phyloP scores from a whole-genome alignment of 192 early-diverging fungal species.

The Phycomyces blakesleeanus region DNA sequence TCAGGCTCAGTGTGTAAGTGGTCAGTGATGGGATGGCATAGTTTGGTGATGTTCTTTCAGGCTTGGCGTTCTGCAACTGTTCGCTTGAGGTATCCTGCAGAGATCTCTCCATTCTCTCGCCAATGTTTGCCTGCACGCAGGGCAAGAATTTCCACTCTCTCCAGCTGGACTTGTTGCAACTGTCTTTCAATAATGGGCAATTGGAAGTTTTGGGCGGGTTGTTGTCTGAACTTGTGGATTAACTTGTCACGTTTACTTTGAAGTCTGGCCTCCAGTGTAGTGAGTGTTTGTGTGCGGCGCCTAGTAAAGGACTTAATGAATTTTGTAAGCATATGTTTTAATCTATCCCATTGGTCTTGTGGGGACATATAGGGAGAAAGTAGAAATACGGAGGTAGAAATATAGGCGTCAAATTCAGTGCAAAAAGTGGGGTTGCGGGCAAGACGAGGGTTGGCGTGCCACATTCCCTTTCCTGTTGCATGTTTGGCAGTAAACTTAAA shows the following conservation, averaged over 20 bases:
- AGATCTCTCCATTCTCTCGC: slow-evolving; percentile 13
- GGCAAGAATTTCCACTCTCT: background rate
- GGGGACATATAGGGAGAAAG: background rate
- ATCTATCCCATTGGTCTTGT: slow-evolving; percentile 6
- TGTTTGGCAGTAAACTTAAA: background rate
- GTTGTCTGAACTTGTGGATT: background rate
- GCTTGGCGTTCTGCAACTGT: background rate
- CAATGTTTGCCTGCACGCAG: slow-evolving; percentile 6
- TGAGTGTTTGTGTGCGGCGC: too few relatives aligned
- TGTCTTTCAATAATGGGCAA: background rate
- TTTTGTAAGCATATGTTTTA: background rate
- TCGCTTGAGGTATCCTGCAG: slow-evolving; percentile 3
- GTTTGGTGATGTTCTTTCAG: background rate
- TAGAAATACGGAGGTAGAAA: background rate
- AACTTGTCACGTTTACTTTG: slow-evolving; percentile 4
- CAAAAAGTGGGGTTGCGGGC: background rate
- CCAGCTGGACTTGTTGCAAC: background rate
- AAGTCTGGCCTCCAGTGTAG: background rate
- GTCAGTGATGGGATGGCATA: background rate
- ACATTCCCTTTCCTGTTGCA: slow-evolving; percentile 7
- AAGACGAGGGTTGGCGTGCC: slow-evolving; percentile 13
- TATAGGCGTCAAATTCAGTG: background rate
- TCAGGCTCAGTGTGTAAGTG: background rate
- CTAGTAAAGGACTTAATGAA: background rate
- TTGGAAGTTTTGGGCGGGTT: background rate